A percentile compares a stretch with the other conserved stretches of the same genome.
phyloP scores from a whole-genome alignment of 225 moss, liverwort and hornwort species.

The Pseudoscleropodium purum region DNA sequence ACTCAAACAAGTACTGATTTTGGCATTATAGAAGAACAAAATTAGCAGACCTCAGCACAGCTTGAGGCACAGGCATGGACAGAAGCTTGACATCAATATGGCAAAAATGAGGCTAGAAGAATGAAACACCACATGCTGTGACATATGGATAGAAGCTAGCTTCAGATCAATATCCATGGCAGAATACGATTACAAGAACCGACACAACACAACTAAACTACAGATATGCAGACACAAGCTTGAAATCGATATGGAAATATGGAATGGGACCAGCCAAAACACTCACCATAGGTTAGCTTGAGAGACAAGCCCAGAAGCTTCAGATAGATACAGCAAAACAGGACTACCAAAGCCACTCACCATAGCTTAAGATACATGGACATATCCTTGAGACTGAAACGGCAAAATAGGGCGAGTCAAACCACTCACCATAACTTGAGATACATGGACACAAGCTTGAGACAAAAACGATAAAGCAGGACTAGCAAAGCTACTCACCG shows the following conservation, averaged over 20 bases:
- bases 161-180: not conserved
- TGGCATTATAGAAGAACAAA: not conserved
- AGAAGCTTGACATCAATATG: not conserved
- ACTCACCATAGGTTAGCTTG: not conserved
- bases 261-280: not conserved
- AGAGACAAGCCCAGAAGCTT: not conserved
- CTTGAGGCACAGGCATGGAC: not conserved
- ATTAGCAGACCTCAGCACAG: not conserved
- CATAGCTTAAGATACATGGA: not conserved
- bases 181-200: not conserved
- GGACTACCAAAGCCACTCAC: not conserved
- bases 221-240: not conserved
- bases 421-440: not conserved
- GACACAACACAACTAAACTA: not conserved
- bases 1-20: not conserved
- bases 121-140: too few relatives aligned
- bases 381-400: not conserved
- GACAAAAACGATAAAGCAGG: not conserved
- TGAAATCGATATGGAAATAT: not conserved
- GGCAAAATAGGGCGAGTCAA: not conserved
- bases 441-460: not conserved
- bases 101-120: not conserved
- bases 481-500: not conserved
- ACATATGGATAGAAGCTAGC: too few relatives aligned
- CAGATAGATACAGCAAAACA: not conserved